Evolutionary conservation across 108 stramenopile genomes (phyloP).

Genomic region (Fragilaria crotonensis): DNA sequence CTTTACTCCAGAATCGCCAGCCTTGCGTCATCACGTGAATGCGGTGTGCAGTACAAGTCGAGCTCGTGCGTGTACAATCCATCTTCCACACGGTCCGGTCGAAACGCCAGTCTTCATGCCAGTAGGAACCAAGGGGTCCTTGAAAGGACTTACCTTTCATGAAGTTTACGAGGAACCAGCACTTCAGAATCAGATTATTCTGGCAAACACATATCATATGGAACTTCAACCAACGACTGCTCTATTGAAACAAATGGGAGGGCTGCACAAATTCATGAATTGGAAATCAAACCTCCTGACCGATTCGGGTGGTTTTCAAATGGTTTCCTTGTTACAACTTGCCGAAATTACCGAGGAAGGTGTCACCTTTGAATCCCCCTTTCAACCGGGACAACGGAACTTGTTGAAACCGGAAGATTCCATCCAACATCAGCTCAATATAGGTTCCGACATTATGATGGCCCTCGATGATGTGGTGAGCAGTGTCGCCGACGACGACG

Average conservation of each 20-base stretch:
- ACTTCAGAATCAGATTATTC: conserved; percentile 77
- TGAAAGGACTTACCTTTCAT: conserved; percentile 80
- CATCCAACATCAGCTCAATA: conserved; percentile 87
- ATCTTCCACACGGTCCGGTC: conserved; percentile 75
- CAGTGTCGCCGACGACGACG: conserved; percentile 52
- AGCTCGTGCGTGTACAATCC: conserved; percentile 64
- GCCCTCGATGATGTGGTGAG: conserved; percentile 95
- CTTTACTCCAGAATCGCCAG: conserved; percentile 39
- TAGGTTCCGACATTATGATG: conserved; percentile 98
- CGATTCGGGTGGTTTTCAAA: conserved; percentile 98
- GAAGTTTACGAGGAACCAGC: conserved; percentile 55
- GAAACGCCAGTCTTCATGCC: conserved; percentile 97
- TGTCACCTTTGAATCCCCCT: conserved; percentile 90
- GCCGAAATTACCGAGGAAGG: conserved; percentile 95
- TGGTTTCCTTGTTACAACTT: conserved; percentile 91
- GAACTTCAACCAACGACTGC: conserved; percentile 91
- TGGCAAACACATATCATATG: conserved; percentile 97
- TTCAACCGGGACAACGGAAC: conserved; percentile 36
- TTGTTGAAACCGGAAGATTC: conserved; percentile 93
- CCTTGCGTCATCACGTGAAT: conserved; percentile 60
- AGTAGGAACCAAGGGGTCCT: conserved; percentile 96
- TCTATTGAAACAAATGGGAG: conserved; percentile 60
- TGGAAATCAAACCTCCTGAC: conserved; percentile 81
- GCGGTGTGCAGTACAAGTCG: conserved; percentile 40
- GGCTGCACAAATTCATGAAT: conserved; percentile 90